A percentile compares a stretch with the other conserved stretches of the same genome.
phyloP scores from a whole-genome alignment of 148 eudicot genomes.

The Selenicereus undatus region DNA sequence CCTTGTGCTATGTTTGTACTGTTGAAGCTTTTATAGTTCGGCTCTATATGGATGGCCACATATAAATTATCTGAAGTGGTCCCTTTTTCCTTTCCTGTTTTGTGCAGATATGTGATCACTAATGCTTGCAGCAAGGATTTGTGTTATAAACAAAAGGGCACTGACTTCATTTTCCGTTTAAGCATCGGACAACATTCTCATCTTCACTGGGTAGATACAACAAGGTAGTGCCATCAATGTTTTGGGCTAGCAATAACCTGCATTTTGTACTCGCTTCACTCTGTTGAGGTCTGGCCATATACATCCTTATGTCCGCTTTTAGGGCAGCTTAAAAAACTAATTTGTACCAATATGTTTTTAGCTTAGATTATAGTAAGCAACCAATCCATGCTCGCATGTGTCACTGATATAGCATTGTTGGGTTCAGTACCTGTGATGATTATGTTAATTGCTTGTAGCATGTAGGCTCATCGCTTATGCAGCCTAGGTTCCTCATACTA shows the following conservation, averaged over 20 bases:
- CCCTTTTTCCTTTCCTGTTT: neutral
- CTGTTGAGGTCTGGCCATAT: neutral
- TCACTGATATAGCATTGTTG: neutral
- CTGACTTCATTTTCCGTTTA: constrained; percentile 55
- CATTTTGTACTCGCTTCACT: constrained; percentile 4
- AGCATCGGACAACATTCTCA: constrained; percentile 67
- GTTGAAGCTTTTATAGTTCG: neutral
- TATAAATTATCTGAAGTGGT: neutral
- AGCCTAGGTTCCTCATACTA: neutral
- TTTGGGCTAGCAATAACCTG: neutral
- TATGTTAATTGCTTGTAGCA: neutral
- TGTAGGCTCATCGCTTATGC: neutral
- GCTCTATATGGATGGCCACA: neutral
- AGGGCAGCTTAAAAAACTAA: too few species aligned
- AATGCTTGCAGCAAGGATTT: constrained; percentile 83
- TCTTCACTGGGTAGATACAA: constrained; percentile 79
- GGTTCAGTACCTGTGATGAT: neutral
- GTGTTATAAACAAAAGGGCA: constrained; percentile 87
- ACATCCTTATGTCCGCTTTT: neutral
- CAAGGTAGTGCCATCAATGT: constrained; percentile 41
- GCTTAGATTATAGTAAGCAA: neutral
- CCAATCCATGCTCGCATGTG: neutral
- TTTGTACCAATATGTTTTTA: too few species aligned
- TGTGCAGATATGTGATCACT: constrained; percentile 74
- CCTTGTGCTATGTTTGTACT: too few species aligned